Base-by-base conservation (phyloP, 176 grass and related monocot genomes). In the bread wheat (Triticum aestivum) region DNA sequence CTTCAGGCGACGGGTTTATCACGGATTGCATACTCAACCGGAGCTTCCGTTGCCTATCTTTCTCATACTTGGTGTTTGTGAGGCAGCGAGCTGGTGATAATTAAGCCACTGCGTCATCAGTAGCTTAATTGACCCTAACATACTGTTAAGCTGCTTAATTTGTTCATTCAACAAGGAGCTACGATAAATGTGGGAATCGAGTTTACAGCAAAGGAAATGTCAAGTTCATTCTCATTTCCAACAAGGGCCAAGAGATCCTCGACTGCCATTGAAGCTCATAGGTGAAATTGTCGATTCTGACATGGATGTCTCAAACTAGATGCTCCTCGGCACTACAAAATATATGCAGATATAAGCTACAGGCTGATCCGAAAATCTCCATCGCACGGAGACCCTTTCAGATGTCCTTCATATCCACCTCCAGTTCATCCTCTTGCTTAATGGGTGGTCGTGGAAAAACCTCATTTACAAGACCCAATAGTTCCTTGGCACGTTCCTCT, bases 381-480 rank as follows among this genome's bases (percentile, higher is more conserved):
- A 58, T 21, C 0, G 5, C 5, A 58, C 17, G 18, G 54, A 0
- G 54, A 56, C 54, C 54, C 18, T 58, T 58, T 58, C 54, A 58
- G 18, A 58, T 21, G 54, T 58, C 54, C 18, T 18, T 0, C 54
- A 58, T 58, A 58, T 18, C 54, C 65, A n/a, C 23, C n/a, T 63
- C 54, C 45, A 61, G 15, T 64, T 49, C 41, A 29, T 27, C 79
- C 39, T 89, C 89, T 14, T 58, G 66, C 62, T 83, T 80, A 18
- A 23, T 75, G 65, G 78, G 69, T 30, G 87, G 65, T 69, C 30
- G 65, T 27, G 89, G 90, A 13, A 90, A 90, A 67, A 86, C 27
- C 68, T 90, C 89, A 4, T 90, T 82, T 49, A 92, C 82, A 38
- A 92, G 38, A 41, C 87, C 33, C 68, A 92, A 33, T 21, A 94